Evolutionary conservation across 306 rosid species (phyloP).

Genomic region (Medicago ruthenica): DNA sequence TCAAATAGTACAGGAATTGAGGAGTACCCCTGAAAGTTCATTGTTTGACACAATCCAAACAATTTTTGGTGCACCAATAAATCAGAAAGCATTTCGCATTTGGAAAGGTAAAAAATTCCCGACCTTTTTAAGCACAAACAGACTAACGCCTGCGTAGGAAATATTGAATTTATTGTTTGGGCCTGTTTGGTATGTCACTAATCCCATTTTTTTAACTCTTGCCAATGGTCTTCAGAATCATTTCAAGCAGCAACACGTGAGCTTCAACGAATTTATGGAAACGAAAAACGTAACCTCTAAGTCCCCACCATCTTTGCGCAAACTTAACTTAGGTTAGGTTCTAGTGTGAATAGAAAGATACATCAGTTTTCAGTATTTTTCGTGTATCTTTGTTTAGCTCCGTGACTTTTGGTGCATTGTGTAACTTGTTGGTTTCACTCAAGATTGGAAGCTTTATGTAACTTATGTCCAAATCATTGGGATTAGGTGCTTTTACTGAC

Average conservation of each 20-base stretch:
- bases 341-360: constrained; percentile 42
- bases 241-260: constrained; percentile 90
- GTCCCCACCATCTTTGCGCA: constrained; percentile 42
- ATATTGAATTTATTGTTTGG: background rate
- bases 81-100: constrained; percentile 77
- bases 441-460: constrained; percentile 37
- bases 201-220: constrained; percentile 15
- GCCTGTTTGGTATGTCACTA: constrained; percentile 1
- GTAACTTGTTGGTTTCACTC: constrained; percentile 10
- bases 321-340: constrained; percentile 37
- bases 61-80: constrained; percentile 80
- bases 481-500: constrained; percentile 19
- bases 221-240: constrained; percentile 61
- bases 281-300: constrained; percentile 65
- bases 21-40: constrained; percentile 76
- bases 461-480: constrained; percentile 38
- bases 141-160: background rate
- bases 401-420: background rate
- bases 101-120: constrained; percentile 70
- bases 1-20: constrained; percentile 83
- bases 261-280: constrained; percentile 93
- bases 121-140: constrained; percentile 2
- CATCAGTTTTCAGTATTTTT: constrained; percentile 16
- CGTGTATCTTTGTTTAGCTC: constrained; percentile 2
- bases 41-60: constrained; percentile 82